A percentile compares a stretch with the other conserved stretches of the same genome.
Conservation (phyloP, 306 rosid genomes). For the Quercus cerris region DNA sequence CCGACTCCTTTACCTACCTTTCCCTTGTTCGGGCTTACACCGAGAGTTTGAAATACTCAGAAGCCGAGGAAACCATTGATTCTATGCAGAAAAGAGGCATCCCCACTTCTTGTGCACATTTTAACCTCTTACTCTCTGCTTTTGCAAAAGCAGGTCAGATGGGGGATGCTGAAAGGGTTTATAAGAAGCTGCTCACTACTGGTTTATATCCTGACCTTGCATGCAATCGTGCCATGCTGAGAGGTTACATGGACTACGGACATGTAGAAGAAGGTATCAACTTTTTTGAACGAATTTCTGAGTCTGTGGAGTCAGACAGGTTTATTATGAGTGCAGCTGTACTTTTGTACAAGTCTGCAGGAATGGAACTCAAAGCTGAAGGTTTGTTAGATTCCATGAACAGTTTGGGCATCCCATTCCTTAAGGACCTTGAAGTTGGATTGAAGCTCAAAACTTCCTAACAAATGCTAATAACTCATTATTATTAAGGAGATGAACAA, state of each 20-base stretch:
- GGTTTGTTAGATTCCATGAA: constrained; percentile 56
- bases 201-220: constrained; percentile 64
- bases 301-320: constrained; percentile 47
- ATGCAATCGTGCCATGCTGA: constrained; percentile 61
- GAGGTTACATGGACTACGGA: constrained; percentile 73
- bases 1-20: constrained; percentile 73
- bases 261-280: constrained; percentile 57
- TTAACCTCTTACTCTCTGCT: constrained; percentile 59
- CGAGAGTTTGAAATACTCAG: constrained; percentile 48
- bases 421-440: constrained; percentile 65
- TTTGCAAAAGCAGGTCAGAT: constrained; percentile 57
- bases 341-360: constrained; percentile 55
- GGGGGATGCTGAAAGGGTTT: constrained; percentile 72
- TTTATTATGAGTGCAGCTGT: constrained; percentile 81
- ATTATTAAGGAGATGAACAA: background rate
- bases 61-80: constrained; percentile 64
- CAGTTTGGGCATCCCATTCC: constrained; percentile 42
- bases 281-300: constrained; percentile 51
- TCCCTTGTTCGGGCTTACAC: constrained; percentile 72
- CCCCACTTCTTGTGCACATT: constrained; percentile 68
- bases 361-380: constrained; percentile 52
- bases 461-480: background rate
- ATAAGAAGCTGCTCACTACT: constrained; percentile 34
- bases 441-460: constrained; percentile 20
- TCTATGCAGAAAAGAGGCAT: constrained; percentile 60